Percentiles rank a stretch among this genome's conserved stretches.
phyloP scores from a whole-genome alignment of 2,329 filamentous ascomycete genomes.

The Phyllosticta capitalensis region DNA sequence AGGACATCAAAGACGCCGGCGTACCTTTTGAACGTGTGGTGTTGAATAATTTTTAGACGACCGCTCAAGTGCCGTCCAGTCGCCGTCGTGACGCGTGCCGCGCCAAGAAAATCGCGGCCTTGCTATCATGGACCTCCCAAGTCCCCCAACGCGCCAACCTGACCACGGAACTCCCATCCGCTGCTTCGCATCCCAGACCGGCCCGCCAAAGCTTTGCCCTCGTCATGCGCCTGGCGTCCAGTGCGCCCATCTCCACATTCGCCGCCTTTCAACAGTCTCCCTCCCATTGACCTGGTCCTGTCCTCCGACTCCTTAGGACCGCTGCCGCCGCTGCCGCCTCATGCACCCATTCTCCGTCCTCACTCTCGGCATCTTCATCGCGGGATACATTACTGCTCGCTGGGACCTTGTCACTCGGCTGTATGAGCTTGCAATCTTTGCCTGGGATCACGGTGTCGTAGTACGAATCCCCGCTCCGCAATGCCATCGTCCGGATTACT shows the following conservation, averaged over 20 bases:
- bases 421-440: slow-evolving; percentile 94
- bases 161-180: neutral
- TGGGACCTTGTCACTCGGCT: slow-evolving; percentile 96
- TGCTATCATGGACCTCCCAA: neutral
- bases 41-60: neutral
- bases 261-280: neutral
- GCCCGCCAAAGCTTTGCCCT: slow-evolving; percentile 6
- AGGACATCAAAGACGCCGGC: neutral
- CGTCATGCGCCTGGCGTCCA: slow-evolving; percentile 9
- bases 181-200: neutral
- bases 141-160: neutral
- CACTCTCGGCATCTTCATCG: slow-evolving; percentile 96
- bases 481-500: neutral
- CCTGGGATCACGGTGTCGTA: slow-evolving; percentile 97
- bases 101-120: slow-evolving; percentile 3
- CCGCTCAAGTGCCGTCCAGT: neutral
- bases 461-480: slow-evolving; percentile 43
- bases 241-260: neutral
- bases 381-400: slow-evolving; percentile 97
- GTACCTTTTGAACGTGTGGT: neutral
- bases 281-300: neutral
- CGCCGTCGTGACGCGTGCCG: neutral
- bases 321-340: slow-evolving; percentile 27
- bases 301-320: neutral
- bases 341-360: slow-evolving; percentile 98